Base-by-base conservation (phyloP, 2,329 filamentous ascomycete genomes). In the Cytospora piceae region DNA sequence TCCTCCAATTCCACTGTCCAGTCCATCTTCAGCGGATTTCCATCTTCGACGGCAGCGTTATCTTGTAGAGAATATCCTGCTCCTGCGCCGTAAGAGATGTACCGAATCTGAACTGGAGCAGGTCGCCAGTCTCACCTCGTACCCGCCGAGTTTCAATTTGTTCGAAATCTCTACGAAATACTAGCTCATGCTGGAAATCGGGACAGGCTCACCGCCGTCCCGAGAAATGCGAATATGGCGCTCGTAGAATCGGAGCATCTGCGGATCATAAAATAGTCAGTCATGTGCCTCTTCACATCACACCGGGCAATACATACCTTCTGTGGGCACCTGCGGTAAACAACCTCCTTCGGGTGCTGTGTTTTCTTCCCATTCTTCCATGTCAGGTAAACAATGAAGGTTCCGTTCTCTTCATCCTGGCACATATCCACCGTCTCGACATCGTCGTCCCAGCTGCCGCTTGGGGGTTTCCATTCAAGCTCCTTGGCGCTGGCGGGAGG, bases 291-390 rank as follows among this genome's bases (percentile, higher is more conserved):
- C 31, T 11, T 22, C 6, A 52, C 6, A 5, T 12, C 15, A 31
- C 17, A 12, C 42, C 3, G n/a, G 46, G 20, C n/a, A 17, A 42
- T 20, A 57, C 78, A 64, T 75, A 90, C 90, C 83, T 89, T 91
- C 73, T 94, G 91, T 0, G 92, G 92, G 70, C 90, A 93, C 71
- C 92, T 89, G 72, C 87, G 84, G 72, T 94, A 91, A 9, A 93
- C 83, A 17, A 88, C 82, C 24, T 81, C 76, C 20, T 91, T 87
- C 12, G 86, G 83, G 72, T 94, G 91, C 73, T 91, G 88, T 0
- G 90, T 91, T 79, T 92, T 93, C 57, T 86, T 81, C 11, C 87
- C 87, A 67, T 90, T 87, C 71, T 87, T 89, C 91, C 92, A 94
- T 15, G 87, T 86, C 37, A 94, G 77, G 70, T 89, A 92, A 0